Evolutionary conservation across 768 basidiomycete genomes (phyloP), one percentile per base, ranked within the genome.

Genomic region (Cyclocybe cylindracea): DNA sequence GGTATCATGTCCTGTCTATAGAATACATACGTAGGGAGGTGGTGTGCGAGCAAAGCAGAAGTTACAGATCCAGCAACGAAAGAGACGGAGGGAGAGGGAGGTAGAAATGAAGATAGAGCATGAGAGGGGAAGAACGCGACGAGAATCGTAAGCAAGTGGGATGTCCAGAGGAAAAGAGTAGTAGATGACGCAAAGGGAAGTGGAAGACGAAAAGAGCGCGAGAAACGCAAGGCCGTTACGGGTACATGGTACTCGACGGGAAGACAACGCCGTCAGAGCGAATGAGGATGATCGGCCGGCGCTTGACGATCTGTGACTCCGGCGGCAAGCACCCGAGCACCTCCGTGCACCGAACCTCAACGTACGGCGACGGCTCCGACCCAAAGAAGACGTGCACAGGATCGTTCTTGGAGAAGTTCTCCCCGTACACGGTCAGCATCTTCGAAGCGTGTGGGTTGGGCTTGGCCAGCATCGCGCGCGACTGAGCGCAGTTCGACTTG

Each of bases 331-430:
- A 91, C 14, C 88, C 89, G 16, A 91, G 69, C 13, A 91, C 89
- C 71, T 94, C 91, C 33, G 86, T 86, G 72, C 92, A 93, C 54
- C 91, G 82, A 61, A 94, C 85, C 72, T 93, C 91, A 55, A 89
- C 87, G 65, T 84, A 89, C n/a, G 88, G 87, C 51, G 89, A 91
- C 47, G 87, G 89, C 67, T 91, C 89, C 19, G 85, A 83, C 38
- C 93, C 92, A 61, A 94, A 92, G 78, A 91, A 94, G 46, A 94
- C 84, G 40, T 79, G 82, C 53, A 91, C 77, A 35, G 91, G 89
- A 52, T 93, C 89, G 36, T 79, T 68, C 76, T 92, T 93, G 63
- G 80, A 83, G 68, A 94, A 92, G 72, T 94, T 90, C 71, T 94
- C 90, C 51, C 92, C 93, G 61, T 93, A 91, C 1, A 94, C 77